Percentiles rank a stretch among this genome's conserved stretches.
Evolutionary conservation across 352 stramenopile species (phyloP).

Genomic region (Halophytophthora batemanensis): DNA sequence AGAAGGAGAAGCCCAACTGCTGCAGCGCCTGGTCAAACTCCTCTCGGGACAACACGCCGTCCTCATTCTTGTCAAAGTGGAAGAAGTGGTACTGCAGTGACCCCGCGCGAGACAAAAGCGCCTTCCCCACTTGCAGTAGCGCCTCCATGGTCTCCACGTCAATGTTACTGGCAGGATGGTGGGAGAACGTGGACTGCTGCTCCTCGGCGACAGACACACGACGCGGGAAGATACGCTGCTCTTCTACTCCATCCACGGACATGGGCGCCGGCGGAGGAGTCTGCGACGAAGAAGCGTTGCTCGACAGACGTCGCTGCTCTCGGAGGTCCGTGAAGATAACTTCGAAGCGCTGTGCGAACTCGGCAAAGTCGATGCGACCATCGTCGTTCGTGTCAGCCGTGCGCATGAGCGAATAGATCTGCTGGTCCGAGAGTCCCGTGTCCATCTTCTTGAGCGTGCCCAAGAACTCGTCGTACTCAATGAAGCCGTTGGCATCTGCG

Average conservation of each 20-base stretch:
- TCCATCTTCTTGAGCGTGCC: conserved; percentile 89
- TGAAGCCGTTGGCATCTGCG: conserved; percentile 84
- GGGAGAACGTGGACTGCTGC: conserved; percentile 50
- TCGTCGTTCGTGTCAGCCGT: conserved; percentile 92
- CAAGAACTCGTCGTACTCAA: conserved; percentile 94
- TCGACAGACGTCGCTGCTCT: conserved; percentile 6
- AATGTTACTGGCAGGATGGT: conserved; percentile 50
- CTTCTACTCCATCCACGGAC: conserved; percentile 9
- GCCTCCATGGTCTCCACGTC: conserved; percentile 83
- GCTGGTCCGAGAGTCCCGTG: conserved; percentile 88
- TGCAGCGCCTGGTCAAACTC: conserved; percentile 76
- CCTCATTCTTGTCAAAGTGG: conserved; percentile 82
- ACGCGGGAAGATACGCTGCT: conserved; percentile 36
- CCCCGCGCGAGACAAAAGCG: conserved; percentile 66
- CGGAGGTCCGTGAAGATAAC: conserved; percentile 87
- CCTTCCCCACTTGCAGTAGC: conserved; percentile 73
- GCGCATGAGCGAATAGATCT: conserved; percentile 93
- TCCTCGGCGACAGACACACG: conserved; percentile 61
- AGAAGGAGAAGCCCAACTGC: conserved; percentile 68
- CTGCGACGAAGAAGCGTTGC: neutral
- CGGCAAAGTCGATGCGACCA: conserved; percentile 87
- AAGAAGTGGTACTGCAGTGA: conserved; percentile 83
- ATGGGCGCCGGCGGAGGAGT: conserved; percentile 20
- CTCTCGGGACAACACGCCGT: conserved; percentile 72
- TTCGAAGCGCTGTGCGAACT: conserved; percentile 91